Evolutionary conservation across 345 rosid species (phyloP).

Genomic region (Acer campestre): DNA sequence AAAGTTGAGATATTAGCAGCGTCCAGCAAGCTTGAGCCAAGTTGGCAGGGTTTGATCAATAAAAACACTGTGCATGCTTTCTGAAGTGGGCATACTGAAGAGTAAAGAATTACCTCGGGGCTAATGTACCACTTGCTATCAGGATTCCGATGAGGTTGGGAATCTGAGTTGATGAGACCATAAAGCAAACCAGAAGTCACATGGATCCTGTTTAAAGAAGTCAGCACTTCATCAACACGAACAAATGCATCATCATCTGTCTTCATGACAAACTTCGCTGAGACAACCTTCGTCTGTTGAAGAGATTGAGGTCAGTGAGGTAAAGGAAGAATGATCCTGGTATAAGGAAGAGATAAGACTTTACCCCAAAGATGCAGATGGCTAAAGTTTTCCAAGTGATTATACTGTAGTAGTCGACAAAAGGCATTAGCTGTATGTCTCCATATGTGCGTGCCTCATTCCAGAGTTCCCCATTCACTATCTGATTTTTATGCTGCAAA

Average conservation of each 20-base stretch:
- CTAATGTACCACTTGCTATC: constrained; percentile 99
- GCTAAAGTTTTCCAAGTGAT: constrained; percentile 98
- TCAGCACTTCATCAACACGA: constrained; percentile 84
- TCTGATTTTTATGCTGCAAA: constrained; percentile 90
- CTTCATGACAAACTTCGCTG: constrained; percentile 92
- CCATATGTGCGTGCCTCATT: constrained; percentile 81
- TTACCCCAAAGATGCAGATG: constrained; percentile 96
- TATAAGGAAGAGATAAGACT: constrained; percentile 25
- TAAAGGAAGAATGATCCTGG: constrained; percentile 18
- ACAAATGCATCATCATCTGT: constrained; percentile 98
- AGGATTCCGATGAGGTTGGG: constrained; percentile 75
- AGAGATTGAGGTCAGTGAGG: constrained; percentile 32
- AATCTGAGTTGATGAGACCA: constrained; percentile 85
- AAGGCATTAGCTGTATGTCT: constrained; percentile 95
- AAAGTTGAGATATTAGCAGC: neutral
- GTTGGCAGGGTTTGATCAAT: neutral
- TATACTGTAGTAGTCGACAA: constrained; percentile 94
- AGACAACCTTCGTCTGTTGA: constrained; percentile 69
- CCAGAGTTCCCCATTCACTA: constrained; percentile 93
- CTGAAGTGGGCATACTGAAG: neutral
- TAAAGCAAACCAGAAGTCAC: constrained; percentile 69
- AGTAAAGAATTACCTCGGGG: constrained; percentile 53
- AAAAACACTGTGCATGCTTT: neutral
- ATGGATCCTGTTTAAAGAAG: constrained; percentile 63
- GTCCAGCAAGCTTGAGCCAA: neutral